Evolutionary conservation across 352 stramenopile genomes (phyloP).

Genomic region (Pseudoperonospora humuli): DNA sequence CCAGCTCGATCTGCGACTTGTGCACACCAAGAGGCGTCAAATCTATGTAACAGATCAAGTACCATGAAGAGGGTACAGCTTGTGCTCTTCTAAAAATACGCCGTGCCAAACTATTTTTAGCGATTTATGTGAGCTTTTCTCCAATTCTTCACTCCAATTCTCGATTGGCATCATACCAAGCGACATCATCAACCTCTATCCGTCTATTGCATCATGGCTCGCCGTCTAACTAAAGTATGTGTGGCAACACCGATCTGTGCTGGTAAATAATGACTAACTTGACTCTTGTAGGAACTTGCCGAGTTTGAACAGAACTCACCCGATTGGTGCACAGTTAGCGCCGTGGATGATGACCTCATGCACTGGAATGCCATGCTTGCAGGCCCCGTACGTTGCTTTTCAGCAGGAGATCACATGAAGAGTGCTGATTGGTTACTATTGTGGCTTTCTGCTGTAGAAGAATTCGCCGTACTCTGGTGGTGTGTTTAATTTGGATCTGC

Average conservation of each 20-base stretch:
- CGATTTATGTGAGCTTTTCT: not conserved
- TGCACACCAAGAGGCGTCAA: slow-evolving; percentile 15
- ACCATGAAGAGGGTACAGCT: not conserved
- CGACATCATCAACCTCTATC: not conserved
- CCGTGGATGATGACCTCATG: slow-evolving; percentile 84
- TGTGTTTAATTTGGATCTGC: slow-evolving; percentile 92
- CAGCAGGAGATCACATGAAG: not conserved
- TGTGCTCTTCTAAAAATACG: slow-evolving; percentile 18
- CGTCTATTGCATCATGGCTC: slow-evolving; percentile 38
- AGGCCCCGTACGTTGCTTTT: slow-evolving; percentile 53
- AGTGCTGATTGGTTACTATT: slow-evolving; percentile 1
- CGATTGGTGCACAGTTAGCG: slow-evolving; percentile 83
- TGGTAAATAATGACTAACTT: not conserved
- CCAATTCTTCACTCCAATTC: slow-evolving; percentile 14
- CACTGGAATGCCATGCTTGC: slow-evolving; percentile 89
- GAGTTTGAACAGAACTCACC: slow-evolving; percentile 87
- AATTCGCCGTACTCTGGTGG: slow-evolving; percentile 82
- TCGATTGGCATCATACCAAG: slow-evolving; percentile 20
- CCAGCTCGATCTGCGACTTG: slow-evolving; percentile 36
- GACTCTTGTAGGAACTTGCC: slow-evolving; percentile 51
- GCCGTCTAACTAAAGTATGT: slow-evolving; percentile 72
- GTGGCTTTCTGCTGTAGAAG: slow-evolving; percentile 46
- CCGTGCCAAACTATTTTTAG: slow-evolving; percentile 8
- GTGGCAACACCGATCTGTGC: not conserved
- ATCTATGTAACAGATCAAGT: slow-evolving; percentile 9